These are phyloP conservation scores for Ustulina deusta DNA, from an alignment of 2,329 filamentous ascomycete species.

Conservation along the genomic window DNA sequence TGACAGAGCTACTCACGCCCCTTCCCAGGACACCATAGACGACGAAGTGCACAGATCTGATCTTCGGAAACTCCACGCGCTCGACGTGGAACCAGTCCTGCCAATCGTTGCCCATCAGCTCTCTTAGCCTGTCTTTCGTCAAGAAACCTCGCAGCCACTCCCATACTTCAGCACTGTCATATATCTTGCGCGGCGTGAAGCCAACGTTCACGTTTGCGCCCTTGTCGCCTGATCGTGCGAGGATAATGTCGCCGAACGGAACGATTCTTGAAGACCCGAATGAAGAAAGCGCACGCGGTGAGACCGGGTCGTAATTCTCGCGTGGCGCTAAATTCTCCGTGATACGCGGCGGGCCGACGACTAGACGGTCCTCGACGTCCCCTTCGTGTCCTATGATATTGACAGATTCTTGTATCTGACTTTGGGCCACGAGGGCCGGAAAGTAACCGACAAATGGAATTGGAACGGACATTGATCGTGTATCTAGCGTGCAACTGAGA, in stretches of 20 bases:
- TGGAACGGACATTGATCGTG: constrained; percentile 53
- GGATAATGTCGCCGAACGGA: constrained; percentile 50
- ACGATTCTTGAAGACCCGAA: constrained; percentile 57
- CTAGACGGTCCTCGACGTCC: constrained; percentile 22
- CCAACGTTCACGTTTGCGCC: constrained; percentile 47
- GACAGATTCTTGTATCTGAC: constrained; percentile 42
- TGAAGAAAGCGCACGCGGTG: constrained; percentile 39
- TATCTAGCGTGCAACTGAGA: constrained; percentile 58
- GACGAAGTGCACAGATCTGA: constrained; percentile 63
- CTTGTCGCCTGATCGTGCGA: constrained; percentile 46
- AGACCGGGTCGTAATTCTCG: constrained; percentile 43
- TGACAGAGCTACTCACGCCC: constrained; percentile 61
- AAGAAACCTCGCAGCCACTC: constrained; percentile 55
- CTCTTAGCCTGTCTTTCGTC: constrained; percentile 51
- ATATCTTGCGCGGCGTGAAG: constrained; percentile 57
- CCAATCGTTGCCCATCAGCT: constrained; percentile 58
- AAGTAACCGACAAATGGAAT: constrained; percentile 57
- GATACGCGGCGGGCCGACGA: constrained; percentile 44
- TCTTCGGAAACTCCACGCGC: constrained; percentile 60
- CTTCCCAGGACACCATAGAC: constrained; percentile 60
- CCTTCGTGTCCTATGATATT: constrained; percentile 31
- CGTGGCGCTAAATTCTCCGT: constrained; percentile 47
- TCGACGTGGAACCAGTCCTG: constrained; percentile 57
- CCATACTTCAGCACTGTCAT: constrained; percentile 53
- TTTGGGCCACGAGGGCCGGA: constrained; percentile 51